These are phyloP conservation scores for Dipodascus geniculatus DNA, from an alignment of 805 yeast genomes.

Conservation along the genomic window DNA sequence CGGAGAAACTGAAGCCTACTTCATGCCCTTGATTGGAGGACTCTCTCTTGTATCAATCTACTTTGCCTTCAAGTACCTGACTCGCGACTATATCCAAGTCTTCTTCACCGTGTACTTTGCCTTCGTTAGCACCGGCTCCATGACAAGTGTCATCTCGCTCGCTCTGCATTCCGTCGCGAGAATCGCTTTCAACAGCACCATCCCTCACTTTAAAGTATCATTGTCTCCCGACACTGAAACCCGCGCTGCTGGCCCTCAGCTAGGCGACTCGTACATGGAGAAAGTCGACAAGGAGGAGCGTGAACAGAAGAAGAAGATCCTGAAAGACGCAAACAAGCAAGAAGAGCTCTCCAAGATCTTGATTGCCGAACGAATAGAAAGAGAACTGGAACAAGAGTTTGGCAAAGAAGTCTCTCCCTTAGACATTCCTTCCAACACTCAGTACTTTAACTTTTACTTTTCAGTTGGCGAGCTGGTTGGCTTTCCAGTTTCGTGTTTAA, in stretches of 20 bases:
- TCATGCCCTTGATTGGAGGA: conserved; percentile 37
- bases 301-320: conserved; percentile 5
- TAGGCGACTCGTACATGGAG: conserved; percentile 54
- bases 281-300: conserved; percentile 17
- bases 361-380: conserved; percentile 5
- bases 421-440: conserved; percentile 21
- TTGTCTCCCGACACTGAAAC: conserved; percentile 5
- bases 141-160: conserved; percentile 23
- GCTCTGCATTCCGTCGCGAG: conserved; percentile 7
- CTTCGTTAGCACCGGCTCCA: conserved; percentile 20
- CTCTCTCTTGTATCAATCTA: conserved; percentile 29
- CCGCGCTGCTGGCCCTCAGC: conserved; percentile 30
- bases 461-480: conserved; percentile 25
- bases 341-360: conserved; percentile 5
- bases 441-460: conserved; percentile 26
- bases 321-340: conserved; percentile 5
- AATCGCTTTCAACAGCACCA: conserved; percentile 2
- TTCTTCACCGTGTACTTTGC: conserved; percentile 29
- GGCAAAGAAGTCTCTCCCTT: not conserved
- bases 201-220: conserved; percentile 8
- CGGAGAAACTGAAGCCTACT: conserved; percentile 25
- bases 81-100: conserved; percentile 23
- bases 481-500: conserved; percentile 11
- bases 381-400: not conserved
- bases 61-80: conserved; percentile 26